phyloP scores from a whole-genome alignment of 192 early-diverging fungal species.

The Obelidium mucronatum region DNA sequence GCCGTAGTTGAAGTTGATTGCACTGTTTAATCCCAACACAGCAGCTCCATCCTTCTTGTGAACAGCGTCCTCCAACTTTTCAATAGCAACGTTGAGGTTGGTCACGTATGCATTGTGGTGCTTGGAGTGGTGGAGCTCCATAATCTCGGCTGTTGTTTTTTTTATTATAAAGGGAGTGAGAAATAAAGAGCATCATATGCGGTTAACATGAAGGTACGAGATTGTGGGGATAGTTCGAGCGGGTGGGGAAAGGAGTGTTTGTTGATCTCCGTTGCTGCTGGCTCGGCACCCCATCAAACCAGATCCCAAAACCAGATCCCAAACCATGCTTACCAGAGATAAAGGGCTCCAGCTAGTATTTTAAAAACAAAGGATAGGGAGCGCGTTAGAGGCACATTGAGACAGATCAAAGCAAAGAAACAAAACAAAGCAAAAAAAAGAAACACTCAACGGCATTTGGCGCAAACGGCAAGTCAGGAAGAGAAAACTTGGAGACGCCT shows the following conservation, averaged over 20 bases:
- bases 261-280: too few species aligned
- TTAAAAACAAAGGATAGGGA: too few species aligned
- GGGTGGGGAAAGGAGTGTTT: neutral
- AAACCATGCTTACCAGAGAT: constrained; percentile 69
- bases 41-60: constrained; percentile 72
- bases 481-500: constrained; percentile 69
- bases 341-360: constrained; percentile 83
- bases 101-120: constrained; percentile 95
- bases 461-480: constrained; percentile 87
- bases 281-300: too few species aligned
- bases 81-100: constrained; percentile 86
- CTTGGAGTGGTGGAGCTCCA: constrained; percentile 93
- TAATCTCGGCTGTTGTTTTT: constrained; percentile 70
- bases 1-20: constrained; percentile 93
- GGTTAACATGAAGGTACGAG: neutral
- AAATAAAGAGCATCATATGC: neutral
- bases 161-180: too few species aligned
- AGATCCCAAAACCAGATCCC: too few species aligned
- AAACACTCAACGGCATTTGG: constrained; percentile 72
- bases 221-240: neutral
- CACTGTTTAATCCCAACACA: constrained; percentile 79
- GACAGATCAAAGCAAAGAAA: neutral
- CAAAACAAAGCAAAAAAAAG: constrained; percentile 3
- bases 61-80: constrained; percentile 80
- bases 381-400: neutral